Evolutionary conservation across 2,329 filamentous ascomycete genomes (phyloP).

Genomic region (Pseudocercospora pini-densiflorae): DNA sequence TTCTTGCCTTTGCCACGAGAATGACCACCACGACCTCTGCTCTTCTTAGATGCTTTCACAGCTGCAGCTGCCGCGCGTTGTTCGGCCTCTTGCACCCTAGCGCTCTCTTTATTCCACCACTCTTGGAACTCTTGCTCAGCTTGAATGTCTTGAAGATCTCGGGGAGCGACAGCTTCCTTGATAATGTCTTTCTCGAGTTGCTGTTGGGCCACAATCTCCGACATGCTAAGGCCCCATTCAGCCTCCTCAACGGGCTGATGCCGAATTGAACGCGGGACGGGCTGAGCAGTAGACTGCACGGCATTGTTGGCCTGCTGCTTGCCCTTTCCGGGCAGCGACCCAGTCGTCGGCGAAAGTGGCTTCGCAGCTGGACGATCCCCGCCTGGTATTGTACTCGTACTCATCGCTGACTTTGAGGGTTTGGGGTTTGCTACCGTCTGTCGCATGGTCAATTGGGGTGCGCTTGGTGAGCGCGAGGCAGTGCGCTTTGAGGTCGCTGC

Average conservation of each 20-base stretch:
- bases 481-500: slow-evolving; percentile 33
- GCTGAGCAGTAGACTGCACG: slow-evolving; percentile 42
- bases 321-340: slow-evolving; percentile 29
- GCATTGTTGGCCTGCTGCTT: slow-evolving; percentile 6
- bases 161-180: slow-evolving; percentile 82
- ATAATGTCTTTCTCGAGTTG: slow-evolving; percentile 81
- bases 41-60: slow-evolving; percentile 26
- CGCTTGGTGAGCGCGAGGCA: slow-evolving; percentile 39
- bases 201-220: slow-evolving; percentile 88
- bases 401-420: slow-evolving; percentile 23
- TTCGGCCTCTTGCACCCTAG: slow-evolving; percentile 55
- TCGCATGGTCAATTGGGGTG: slow-evolving; percentile 63
- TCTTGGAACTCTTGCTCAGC: slow-evolving; percentile 96
- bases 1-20: slow-evolving; percentile 22
- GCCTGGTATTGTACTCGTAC: slow-evolving; percentile 27
- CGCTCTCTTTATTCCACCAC: slow-evolving; percentile 91
- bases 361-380: background rate
- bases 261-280: slow-evolving; percentile 51
- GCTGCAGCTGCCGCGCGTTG: slow-evolving; percentile 22
- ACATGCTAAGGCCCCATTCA: slow-evolving; percentile 73
- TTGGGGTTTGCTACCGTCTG: slow-evolving; percentile 61
- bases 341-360: background rate
- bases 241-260: slow-evolving; percentile 66
- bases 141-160: slow-evolving; percentile 92
- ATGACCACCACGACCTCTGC: slow-evolving; percentile 26